Conservation (phyloP, 768 basidiomycete genomes). For the Termitomyces bulborhizus region DNA sequence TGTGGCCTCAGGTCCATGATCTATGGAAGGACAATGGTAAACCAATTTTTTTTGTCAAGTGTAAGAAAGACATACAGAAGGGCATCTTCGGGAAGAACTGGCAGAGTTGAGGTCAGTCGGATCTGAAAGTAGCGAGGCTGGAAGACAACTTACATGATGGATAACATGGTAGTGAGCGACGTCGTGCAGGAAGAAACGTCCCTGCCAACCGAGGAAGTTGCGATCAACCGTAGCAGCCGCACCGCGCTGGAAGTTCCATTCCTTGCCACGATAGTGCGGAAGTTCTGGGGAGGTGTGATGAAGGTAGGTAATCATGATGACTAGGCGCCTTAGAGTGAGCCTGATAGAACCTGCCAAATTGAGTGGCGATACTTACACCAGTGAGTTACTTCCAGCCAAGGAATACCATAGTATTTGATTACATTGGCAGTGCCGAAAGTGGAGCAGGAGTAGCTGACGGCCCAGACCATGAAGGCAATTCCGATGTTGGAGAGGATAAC, state of each 20-base stretch:
- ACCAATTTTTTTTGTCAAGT: too few relatives aligned
- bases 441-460: conserved; percentile 28
- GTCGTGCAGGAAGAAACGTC: not conserved
- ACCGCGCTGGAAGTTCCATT: not conserved
- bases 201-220: not conserved
- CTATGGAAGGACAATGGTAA: not conserved
- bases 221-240: not conserved
- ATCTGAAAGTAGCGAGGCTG: too few relatives aligned
- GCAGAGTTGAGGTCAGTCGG: too few relatives aligned
- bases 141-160: not conserved
- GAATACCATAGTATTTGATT: conserved; percentile 43
- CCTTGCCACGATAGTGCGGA: not conserved
- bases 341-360: not conserved
- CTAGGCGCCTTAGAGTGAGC: not conserved
- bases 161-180: not conserved
- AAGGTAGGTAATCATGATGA: not conserved
- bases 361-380: conserved; percentile 35
- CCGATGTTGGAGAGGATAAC: conserved; percentile 56
- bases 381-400: conserved; percentile 50
- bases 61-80: not conserved
- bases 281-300: not conserved
- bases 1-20: not conserved
- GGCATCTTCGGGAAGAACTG: not conserved
- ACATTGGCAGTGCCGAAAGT: conserved; percentile 34
- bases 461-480: conserved; percentile 40